A percentile compares a stretch with the other conserved stretches of the same genome.
These are phyloP conservation scores for Podila minutissima DNA, from an alignment of 192 early-diverging fungal species.

Conservation along the genomic window DNA sequence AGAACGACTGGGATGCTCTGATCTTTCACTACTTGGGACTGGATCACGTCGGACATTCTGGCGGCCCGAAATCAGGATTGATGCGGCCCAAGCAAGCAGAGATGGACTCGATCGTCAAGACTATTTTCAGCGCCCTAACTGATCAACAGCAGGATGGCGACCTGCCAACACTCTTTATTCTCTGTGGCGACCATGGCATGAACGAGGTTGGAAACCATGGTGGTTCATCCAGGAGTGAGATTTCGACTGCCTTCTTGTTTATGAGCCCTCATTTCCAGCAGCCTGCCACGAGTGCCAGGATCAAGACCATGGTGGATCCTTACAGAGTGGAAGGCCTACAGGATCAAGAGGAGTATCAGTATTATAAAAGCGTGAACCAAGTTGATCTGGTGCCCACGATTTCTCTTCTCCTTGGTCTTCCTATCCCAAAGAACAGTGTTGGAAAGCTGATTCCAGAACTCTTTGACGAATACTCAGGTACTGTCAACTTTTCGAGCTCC, in stretches of 20 bases:
- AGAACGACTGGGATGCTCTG: constrained; percentile 72
- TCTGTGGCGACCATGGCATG: constrained; percentile 89
- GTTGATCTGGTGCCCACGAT: constrained; percentile 93
- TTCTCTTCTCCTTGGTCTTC: constrained; percentile 80
- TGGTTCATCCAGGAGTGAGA: constrained; percentile 64
- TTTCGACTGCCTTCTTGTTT: constrained; percentile 58
- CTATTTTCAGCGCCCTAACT: constrained; percentile 56
- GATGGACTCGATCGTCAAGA: constrained; percentile 74
- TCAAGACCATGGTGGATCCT: constrained; percentile 24
- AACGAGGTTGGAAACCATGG: constrained; percentile 76
- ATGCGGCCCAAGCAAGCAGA: constrained; percentile 83
- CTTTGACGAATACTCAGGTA: constrained; percentile 61
- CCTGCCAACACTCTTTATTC: constrained; percentile 74
- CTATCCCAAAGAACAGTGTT: constrained; percentile 94
- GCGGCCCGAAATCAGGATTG: constrained; percentile 70
- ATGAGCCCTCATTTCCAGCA: constrained; percentile 59
- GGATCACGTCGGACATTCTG: constrained; percentile 84
- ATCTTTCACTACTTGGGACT: constrained; percentile 86
- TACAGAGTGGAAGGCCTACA: constrained; percentile 25
- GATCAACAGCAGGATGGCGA: constrained; percentile 6
- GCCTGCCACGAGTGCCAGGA: constrained; percentile 5
- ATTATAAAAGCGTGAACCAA: constrained; percentile 75
- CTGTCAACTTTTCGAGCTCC: neutral
- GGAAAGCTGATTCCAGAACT: constrained; percentile 87
- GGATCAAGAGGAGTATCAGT: constrained; percentile 55